phyloP scores from a whole-genome alignment of 2,329 filamentous ascomycete species.

The Colletotrichum plurivorum region DNA sequence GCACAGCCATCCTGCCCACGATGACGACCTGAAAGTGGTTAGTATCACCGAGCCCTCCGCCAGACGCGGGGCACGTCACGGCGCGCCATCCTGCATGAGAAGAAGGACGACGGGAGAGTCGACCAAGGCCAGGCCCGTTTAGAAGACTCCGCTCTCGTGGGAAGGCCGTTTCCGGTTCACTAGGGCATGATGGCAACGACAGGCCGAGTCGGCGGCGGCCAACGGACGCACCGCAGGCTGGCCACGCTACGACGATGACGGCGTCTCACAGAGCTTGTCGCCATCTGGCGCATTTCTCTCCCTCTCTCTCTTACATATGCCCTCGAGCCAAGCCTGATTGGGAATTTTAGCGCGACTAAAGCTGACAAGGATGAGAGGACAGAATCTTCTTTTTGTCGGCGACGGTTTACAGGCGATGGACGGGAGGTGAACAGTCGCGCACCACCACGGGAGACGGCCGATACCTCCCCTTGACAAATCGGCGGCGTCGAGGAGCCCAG shows the following conservation, averaged over 20 bases:
- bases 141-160: slow-evolving; percentile 23
- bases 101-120: neutral
- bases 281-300: slow-evolving; percentile 11
- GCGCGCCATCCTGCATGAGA: slow-evolving; percentile 34
- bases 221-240: slow-evolving; percentile 35
- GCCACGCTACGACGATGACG: slow-evolving; percentile 29
- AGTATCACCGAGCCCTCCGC: slow-evolving; percentile 14
- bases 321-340: slow-evolving; percentile 27
- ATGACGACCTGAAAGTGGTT: slow-evolving; percentile 24
- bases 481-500: slow-evolving; percentile 2
- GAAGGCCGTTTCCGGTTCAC: slow-evolving; percentile 36
- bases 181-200: slow-evolving; percentile 9
- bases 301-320: slow-evolving; percentile 3
- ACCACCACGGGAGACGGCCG: slow-evolving; percentile 5
- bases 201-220: slow-evolving; percentile 31
- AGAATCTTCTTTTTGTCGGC: slow-evolving; percentile 12
- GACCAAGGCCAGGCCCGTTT: slow-evolving; percentile 7
- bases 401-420: slow-evolving; percentile 9
- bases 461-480: slow-evolving; percentile 14
- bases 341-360: slow-evolving; percentile 11
- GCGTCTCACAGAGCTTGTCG: slow-evolving; percentile 24
- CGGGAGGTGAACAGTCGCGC: slow-evolving; percentile 13
- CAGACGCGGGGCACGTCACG: slow-evolving; percentile 29
- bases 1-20: slow-evolving; percentile 28
- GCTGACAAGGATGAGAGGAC: slow-evolving; percentile 20